Conservation (phyloP, 306 rosid genomes). For the Spatholobus suberectus region DNA sequence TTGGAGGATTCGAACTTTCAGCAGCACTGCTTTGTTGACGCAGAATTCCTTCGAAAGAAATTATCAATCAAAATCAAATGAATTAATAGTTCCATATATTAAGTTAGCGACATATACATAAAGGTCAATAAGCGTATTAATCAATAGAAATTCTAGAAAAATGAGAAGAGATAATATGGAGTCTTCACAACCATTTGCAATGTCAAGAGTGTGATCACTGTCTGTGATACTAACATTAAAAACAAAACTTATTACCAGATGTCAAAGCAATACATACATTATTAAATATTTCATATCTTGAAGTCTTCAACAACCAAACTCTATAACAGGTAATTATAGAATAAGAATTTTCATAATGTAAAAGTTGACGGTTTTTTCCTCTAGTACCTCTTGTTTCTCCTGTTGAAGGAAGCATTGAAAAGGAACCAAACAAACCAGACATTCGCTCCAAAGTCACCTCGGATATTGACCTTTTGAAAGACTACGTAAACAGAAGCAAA, state of each 20-base stretch:
- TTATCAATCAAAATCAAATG: conserved; percentile 2
- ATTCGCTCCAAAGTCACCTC: conserved; percentile 71
- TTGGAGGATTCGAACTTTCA: too few species aligned
- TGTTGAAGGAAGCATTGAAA: conserved; percentile 65
- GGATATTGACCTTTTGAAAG: conserved; percentile 71
- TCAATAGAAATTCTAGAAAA: not conserved
- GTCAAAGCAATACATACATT: not conserved
- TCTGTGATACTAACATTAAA: not conserved
- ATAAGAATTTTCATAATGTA: not conserved
- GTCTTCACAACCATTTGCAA: not conserved
- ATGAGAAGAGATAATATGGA: not conserved
- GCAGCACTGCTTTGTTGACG: too few species aligned
- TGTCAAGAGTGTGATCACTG: not conserved
- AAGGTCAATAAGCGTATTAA: not conserved
- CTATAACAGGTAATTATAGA: conserved; percentile 1
- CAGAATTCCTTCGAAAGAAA: too few species aligned
- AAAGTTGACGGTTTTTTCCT: conserved; percentile 22
- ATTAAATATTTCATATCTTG: not conserved
- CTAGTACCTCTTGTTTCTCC: conserved; percentile 69
- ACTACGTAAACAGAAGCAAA: conserved; percentile 56
- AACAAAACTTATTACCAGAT: not conserved
- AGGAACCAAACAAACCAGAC: conserved; percentile 71
- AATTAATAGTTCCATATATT: not conserved
- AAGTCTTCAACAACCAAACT: conserved; percentile 3
- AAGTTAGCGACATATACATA: not conserved